Conservation (phyloP, 2,329 filamentous ascomycete genomes). For the Epichloe gansuensis region DNA sequence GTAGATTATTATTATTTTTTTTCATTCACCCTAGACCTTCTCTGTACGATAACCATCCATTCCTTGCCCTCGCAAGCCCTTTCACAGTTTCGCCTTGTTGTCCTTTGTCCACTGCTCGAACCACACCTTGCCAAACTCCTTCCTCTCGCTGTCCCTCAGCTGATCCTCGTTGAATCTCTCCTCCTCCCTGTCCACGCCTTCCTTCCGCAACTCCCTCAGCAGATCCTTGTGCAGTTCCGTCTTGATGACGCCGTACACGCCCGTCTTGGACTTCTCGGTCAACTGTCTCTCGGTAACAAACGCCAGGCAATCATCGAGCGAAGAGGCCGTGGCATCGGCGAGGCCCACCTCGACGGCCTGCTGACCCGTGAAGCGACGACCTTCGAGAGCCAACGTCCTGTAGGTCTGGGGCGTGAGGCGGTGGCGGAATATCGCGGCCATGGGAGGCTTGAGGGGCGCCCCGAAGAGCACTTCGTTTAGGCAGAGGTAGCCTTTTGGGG, state of each 20-base stretch:
- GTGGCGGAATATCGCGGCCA: constrained; percentile 61
- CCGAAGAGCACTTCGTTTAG: constrained; percentile 75
- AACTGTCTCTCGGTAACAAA: constrained; percentile 49
- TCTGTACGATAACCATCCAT: background rate
- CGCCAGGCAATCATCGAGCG: constrained; percentile 44
- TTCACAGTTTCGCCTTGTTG: constrained; percentile 26
- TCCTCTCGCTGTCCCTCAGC: constrained; percentile 27
- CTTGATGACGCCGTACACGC: constrained; percentile 61
- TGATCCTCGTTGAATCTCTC: constrained; percentile 30
- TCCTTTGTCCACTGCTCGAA: constrained; percentile 35
- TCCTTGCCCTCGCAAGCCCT: background rate
- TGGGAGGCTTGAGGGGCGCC: constrained; percentile 58
- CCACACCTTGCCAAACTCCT: constrained; percentile 32
- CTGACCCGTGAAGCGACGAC: constrained; percentile 48
- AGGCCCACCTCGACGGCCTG: constrained; percentile 54
- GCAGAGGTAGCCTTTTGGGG: constrained; percentile 58
- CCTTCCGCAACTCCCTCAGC: constrained; percentile 42
- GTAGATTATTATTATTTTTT: too few relatives aligned
- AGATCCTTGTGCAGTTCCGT: constrained; percentile 61
- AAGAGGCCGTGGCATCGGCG: constrained; percentile 48
- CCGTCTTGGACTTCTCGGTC: constrained; percentile 46
- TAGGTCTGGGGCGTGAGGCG: constrained; percentile 48
- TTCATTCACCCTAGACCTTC: too few relatives aligned
- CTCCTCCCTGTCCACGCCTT: constrained; percentile 36
- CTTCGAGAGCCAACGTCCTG: constrained; percentile 59